Conservation (phyloP, 495 filamentous ascomycete genomes). For the Aspergillus sclerotioniger region DNA sequence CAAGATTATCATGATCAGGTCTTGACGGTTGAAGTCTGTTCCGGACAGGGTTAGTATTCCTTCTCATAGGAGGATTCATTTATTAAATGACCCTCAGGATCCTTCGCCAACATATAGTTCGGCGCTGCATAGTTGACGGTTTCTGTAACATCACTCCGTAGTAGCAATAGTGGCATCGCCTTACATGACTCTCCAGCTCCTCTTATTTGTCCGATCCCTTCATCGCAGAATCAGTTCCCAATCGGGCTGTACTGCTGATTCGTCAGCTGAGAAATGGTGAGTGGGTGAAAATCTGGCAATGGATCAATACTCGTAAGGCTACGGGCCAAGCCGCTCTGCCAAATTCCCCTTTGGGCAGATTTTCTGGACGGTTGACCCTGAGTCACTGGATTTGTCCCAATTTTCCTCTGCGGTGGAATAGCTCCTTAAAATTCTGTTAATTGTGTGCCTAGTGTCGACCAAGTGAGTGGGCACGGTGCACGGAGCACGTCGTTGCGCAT, state of each 20-base stretch:
- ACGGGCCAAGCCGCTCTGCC: conserved; percentile 11
- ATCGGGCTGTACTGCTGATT: conserved; percentile 5
- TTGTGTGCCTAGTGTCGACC: background rate
- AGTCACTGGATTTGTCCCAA: background rate
- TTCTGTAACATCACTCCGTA: background rate
- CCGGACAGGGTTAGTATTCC: background rate
- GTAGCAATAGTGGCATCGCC: background rate
- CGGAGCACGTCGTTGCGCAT: conserved; percentile 18
- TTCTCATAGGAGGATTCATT: background rate
- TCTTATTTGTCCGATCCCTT: background rate
- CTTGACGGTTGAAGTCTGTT: conserved; percentile 6
- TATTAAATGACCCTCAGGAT: background rate
- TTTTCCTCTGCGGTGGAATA: background rate
- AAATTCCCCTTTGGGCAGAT: conserved; percentile 9
- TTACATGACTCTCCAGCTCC: background rate
- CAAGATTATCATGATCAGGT: conserved; percentile 14
- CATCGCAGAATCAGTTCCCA: background rate
- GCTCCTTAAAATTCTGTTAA: background rate
- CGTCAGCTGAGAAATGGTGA: conserved; percentile 3
- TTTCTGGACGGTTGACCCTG: background rate
- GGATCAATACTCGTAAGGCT: conserved; percentile 16
- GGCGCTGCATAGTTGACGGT: background rate
- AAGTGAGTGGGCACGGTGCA: background rate
- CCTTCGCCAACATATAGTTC: conserved; percentile 1
- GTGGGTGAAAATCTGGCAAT: conserved; percentile 4